These are phyloP conservation scores for Acanthamoeba royreba DNA, from an alignment of 208 protist genomes.

Conservation along the genomic window DNA sequence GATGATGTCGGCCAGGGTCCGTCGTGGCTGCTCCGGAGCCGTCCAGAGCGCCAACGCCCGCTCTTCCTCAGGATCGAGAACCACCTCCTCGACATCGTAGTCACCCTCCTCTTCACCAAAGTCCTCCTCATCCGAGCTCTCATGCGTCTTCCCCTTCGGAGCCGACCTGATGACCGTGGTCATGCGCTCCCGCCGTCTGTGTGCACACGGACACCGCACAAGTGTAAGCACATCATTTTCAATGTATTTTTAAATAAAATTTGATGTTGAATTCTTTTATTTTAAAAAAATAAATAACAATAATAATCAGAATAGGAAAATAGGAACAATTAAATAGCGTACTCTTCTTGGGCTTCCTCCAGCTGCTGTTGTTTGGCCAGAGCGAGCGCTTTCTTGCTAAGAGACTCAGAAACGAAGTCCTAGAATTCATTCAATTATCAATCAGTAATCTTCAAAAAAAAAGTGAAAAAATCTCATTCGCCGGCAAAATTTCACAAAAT, in stretches of 20 bases:
- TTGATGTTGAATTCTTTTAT: neutral
- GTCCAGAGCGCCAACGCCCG: neutral
- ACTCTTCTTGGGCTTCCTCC: slow-evolving; percentile 5
- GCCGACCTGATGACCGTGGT: neutral
- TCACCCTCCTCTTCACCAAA: slow-evolving; percentile 30
- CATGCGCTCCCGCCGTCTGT: neutral
- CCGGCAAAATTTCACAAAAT: neutral
- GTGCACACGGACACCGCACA: neutral
- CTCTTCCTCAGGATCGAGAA: neutral
- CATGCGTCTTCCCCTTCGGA: neutral
- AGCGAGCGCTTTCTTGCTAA: slow-evolving; percentile 31
- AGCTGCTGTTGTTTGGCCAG: slow-evolving; percentile 35
- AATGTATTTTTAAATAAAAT: neutral
- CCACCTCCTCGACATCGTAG: slow-evolving; percentile 40
- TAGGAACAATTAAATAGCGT: neutral
- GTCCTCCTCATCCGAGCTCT: slow-evolving; percentile 14
- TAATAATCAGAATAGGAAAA: no score
- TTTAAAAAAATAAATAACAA: no score
- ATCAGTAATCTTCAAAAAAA: neutral
- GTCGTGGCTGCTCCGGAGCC: neutral
- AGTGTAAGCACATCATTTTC: no score
- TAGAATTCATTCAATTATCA: no score
- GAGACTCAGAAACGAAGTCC: slow-evolving; percentile 16
- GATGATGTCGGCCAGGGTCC: slow-evolving; percentile 50
- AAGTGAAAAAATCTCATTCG: neutral